Evolutionary conservation across 331 rosid species (phyloP).

Genomic region (Quercus lobata): DNA sequence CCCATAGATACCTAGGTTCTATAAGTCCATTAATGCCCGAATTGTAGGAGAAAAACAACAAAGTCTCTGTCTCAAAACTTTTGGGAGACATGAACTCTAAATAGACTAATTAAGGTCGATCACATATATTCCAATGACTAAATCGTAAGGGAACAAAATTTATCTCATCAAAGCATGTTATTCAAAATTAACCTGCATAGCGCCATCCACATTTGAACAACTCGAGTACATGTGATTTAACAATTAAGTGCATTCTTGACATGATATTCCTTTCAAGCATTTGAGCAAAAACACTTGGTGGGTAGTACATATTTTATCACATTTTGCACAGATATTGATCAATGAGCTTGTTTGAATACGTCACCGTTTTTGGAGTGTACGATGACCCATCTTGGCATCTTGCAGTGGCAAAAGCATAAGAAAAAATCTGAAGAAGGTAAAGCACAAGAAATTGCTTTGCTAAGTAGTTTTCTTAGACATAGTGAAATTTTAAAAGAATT

Average conservation of each 20-base stretch:
- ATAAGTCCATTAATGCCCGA: conserved; percentile 49
- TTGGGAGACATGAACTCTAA: no score
- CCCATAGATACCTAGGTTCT: conserved; percentile 35
- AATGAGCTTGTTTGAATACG: conserved; percentile 36
- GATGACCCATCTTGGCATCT: no score
- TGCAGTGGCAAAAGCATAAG: no score
- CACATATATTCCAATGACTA: no score
- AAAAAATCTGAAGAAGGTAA: no score
- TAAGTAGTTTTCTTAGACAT: no score
- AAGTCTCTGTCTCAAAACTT: no score
- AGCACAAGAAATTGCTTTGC: no score
- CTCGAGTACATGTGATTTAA: conserved; percentile 59
- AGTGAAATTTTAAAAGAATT: no score
- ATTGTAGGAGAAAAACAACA: conserved; percentile 37
- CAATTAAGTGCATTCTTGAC: conserved; percentile 58
- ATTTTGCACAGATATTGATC: conserved; percentile 55
- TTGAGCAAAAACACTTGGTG: conserved; percentile 43
- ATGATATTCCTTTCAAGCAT: conserved; percentile 55
- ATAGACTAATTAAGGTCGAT: no score
- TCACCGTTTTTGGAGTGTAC: conserved; percentile 3
- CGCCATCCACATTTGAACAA: conserved; percentile 43
- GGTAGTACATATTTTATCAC: conserved; percentile 41
- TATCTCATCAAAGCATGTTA: conserved; percentile 40
- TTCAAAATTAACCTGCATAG: conserved; percentile 40
- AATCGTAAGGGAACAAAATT: no score